Evolutionary conservation across 441 rosid species (phyloP), one percentile per base, ranked within the genome.

Genomic region (Sinapis alba): DNA sequence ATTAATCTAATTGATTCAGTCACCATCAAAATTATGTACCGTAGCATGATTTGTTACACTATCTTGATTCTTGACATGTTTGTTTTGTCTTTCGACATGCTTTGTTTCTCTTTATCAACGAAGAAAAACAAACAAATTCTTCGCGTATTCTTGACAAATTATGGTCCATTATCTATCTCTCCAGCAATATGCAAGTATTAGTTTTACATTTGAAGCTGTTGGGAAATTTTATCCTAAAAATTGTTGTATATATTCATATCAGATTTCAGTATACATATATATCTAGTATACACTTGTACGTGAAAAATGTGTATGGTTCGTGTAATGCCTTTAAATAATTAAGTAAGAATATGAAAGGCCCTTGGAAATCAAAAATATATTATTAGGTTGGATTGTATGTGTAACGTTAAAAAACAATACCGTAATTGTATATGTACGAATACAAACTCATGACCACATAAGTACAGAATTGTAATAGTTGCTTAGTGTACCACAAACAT

Each of bases 121-220:
- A 50, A 50, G 58, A 19, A 53, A 50, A 20, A 50, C 10, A 9
- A 36, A 34, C 2, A 2, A 50, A 16, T 7, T n/a, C 10, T 20
- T 53, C 13, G 13, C 13, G 13, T 19, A 26, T 53, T 53, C 26
- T 19, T 53, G 26, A 26, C 13, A 53, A 53, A 10, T 19, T 53
- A 19, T 53, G 24, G 20, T 53, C 58, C 58, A 20, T 53, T 53
- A 19, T 47, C 54, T 20, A 20, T 53, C 58, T 20, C 26, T 20
- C 23, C 13, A 19, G 26, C 59, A 54, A 20, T 54, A 21, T 20
- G 59, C 27, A 11, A 20, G 62, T 58, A 26, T n/a, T 15, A 26
- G 9, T 26, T n/a, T 24, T n/a, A 58, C 62, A 58, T 58, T 3
- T 58, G 62, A 58, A 58, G 62, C 62, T 57, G 62, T 7, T 15